Percentiles rank a stretch among this genome's conserved stretches.
These are phyloP conservation scores for Clavispora asparagi DNA, from an alignment of 805 yeast genomes.

Conservation along the genomic window DNA sequence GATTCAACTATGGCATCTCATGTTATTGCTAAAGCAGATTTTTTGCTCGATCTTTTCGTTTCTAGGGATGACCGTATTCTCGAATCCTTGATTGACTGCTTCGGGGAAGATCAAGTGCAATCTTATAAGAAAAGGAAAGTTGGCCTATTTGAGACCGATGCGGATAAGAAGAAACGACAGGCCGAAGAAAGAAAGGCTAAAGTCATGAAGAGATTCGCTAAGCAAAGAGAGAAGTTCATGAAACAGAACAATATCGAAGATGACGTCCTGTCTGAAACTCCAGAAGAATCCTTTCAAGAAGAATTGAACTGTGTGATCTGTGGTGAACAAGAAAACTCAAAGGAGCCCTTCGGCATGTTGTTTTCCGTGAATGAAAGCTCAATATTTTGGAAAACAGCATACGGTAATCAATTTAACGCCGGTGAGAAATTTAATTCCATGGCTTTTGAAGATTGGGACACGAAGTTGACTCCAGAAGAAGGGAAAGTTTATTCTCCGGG, in stretches of 20 bases:
- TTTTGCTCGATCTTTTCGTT: slow-evolving; percentile 47
- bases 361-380: slow-evolving; percentile 43
- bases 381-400: slow-evolving; percentile 45
- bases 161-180: slow-evolving; percentile 49
- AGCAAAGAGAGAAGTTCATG: slow-evolving; percentile 43
- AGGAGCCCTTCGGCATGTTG: slow-evolving; percentile 56
- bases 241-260: slow-evolving; percentile 28
- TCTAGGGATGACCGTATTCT: slow-evolving; percentile 44
- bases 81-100: slow-evolving; percentile 48
- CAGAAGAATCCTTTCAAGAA: background rate
- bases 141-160: slow-evolving; percentile 43
- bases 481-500: slow-evolving; percentile 2
- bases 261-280: background rate
- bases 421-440: slow-evolving; percentile 11
- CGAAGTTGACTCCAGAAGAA: background rate
- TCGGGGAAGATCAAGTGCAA: slow-evolving; percentile 51
- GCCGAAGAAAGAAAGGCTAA: slow-evolving; percentile 60
- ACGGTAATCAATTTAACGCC: background rate
- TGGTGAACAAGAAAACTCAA: slow-evolving; percentile 19
- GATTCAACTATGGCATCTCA: slow-evolving; percentile 46
- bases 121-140: slow-evolving; percentile 44
- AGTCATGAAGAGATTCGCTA: slow-evolving; percentile 57
- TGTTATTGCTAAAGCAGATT: slow-evolving; percentile 52
- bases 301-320: slow-evolving; percentile 19
- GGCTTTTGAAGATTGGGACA: slow-evolving; percentile 22